phyloP scores from a whole-genome alignment of 2,329 filamentous ascomycete species.

The Penicillium sp. region DNA sequence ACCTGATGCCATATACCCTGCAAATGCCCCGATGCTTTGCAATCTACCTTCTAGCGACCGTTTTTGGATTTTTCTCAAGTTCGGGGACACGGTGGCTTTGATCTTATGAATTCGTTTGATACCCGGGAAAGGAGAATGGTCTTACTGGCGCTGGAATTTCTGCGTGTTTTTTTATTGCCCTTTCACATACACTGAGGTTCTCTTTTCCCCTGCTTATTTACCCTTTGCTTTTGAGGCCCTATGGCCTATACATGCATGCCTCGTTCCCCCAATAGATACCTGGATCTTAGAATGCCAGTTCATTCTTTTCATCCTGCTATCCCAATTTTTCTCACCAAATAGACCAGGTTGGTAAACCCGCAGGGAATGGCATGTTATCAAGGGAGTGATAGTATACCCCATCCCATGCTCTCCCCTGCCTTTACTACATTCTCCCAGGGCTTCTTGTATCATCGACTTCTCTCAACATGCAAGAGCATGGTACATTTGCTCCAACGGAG shows the following conservation, averaged over 20 bases:
- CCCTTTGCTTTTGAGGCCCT: conserved; percentile 3
- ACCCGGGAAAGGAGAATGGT: conserved; percentile 16
- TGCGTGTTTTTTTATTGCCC: conserved; percentile 5
- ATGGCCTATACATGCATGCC: conserved; percentile 4
- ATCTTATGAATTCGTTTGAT: conserved; percentile 14
- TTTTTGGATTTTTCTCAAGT: conserved; percentile 2
- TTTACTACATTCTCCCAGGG: too few species aligned
- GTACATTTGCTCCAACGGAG: too few species aligned
- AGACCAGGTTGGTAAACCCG: too few species aligned
- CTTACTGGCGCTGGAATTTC: conserved; percentile 8
- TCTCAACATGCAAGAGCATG: too few species aligned
- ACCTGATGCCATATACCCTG: conserved; percentile 7
- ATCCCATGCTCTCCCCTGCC: too few species aligned
- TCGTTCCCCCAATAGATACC: too few species aligned
- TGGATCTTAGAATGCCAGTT: too few species aligned
- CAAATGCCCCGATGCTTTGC: neutral
- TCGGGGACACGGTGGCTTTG: conserved; percentile 5
- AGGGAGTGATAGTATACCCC: too few species aligned
- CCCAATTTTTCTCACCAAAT: too few species aligned
- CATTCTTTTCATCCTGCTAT: too few species aligned
- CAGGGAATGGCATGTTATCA: too few species aligned
- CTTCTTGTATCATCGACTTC: too few species aligned
- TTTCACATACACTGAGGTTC: conserved; percentile 3
- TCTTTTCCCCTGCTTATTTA: conserved; percentile 2
- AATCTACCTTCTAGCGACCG: neutral